Base-by-base conservation (phyloP, 1,284 basidiomycete genomes). In the Bjerkandera adusta region DNA sequence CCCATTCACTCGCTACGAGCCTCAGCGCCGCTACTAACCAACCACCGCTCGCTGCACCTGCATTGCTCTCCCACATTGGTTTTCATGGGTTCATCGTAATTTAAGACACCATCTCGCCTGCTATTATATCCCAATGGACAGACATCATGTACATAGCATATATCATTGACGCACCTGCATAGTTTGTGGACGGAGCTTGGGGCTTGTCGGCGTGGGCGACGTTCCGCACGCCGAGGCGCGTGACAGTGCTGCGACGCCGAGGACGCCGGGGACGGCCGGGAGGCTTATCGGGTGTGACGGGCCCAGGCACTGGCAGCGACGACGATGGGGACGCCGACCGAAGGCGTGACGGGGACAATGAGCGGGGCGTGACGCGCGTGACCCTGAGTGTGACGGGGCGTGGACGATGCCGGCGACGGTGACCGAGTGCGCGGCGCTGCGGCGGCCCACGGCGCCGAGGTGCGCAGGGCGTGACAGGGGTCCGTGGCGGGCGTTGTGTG, bases 1-100 rank as follows among this genome's bases (percentile, higher is more conserved):
- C 5, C 59, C 59, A 62, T 70, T 60, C 62, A 63, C 53, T 42
- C 56, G 55, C 50, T 65, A 65, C 51, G 52, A 57, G 43, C 61
- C 62, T 5, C 35, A 53, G 20, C 56, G 61, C 36, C 57, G 61
- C 34, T 63, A 64, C 53, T 63, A 48, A 26, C 22, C 24, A 6
- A 20, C 30, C 10, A 7, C 5, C 38, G 12, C n/a, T n/a, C n/a
- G n/a, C n/a, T n/a, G n/a, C n/a, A n/a, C n/a, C n/a, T n/a, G n/a
- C n/a, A n/a, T n/a, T n/a, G n/a, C n/a, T n/a, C n/a, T n/a, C n/a
- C n/a, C n/a, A n/a, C n/a, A n/a, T n/a, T n/a, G n/a, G n/a, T n/a
- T n/a, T n/a, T n/a, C n/a, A n/a, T 41, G 24, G 37, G 37, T 12
- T 25, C 20, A 32, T 42, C 26, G 11, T 30, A 21, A 10, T 40